Conservation (phyloP, 1,284 basidiomycete species). For the Tilletia walkeri region DNA sequence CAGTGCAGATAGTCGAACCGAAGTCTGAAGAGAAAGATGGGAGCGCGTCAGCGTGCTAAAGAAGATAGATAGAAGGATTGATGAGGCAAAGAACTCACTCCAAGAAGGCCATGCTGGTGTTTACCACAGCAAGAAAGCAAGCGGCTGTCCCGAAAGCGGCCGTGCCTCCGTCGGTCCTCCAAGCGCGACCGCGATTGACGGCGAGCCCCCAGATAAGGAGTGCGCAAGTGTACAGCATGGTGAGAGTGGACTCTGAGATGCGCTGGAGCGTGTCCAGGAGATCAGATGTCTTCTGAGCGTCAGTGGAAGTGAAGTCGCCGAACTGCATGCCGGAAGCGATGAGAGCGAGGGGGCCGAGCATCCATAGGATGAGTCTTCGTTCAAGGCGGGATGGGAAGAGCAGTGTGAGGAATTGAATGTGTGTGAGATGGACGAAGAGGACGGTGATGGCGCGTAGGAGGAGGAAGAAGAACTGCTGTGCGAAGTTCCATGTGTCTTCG, state of each 20-base stretch:
- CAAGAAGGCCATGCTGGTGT: slow-evolving; percentile 51
- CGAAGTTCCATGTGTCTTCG: slow-evolving; percentile 67
- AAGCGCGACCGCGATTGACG: slow-evolving; percentile 85
- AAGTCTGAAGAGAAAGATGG: slow-evolving; percentile 24
- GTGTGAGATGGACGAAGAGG: slow-evolving; percentile 73
- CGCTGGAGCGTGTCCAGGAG: slow-evolving; percentile 80
- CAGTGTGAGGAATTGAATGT: slow-evolving; percentile 95
- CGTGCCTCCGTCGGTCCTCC: slow-evolving; percentile 86
- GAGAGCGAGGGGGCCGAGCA: slow-evolving; percentile 84
- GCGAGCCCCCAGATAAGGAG: slow-evolving; percentile 90
- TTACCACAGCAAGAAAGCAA: slow-evolving; percentile 45
- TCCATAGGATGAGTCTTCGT: slow-evolving; percentile 77
- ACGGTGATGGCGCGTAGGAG: slow-evolving; percentile 82
- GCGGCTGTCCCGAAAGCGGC: slow-evolving; percentile 76
- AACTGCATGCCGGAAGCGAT: slow-evolving; percentile 82
- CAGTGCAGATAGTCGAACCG: slow-evolving; percentile 53
- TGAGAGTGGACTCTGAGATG: slow-evolving; percentile 91
- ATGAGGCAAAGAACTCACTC: slow-evolving; percentile 22
- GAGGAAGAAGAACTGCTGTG: slow-evolving; percentile 76
- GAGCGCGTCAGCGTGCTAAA: background rate
- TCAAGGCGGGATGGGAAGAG: slow-evolving; percentile 93
- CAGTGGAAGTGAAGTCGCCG: slow-evolving; percentile 65
- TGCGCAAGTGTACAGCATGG: slow-evolving; percentile 84
- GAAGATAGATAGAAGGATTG: background rate
- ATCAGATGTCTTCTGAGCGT: slow-evolving; percentile 59